A percentile compares a stretch with the other conserved stretches of the same genome.
These are phyloP conservation scores for Isabelozyma gotoi DNA, from an alignment of 805 yeast species.

Conservation along the genomic window DNA sequence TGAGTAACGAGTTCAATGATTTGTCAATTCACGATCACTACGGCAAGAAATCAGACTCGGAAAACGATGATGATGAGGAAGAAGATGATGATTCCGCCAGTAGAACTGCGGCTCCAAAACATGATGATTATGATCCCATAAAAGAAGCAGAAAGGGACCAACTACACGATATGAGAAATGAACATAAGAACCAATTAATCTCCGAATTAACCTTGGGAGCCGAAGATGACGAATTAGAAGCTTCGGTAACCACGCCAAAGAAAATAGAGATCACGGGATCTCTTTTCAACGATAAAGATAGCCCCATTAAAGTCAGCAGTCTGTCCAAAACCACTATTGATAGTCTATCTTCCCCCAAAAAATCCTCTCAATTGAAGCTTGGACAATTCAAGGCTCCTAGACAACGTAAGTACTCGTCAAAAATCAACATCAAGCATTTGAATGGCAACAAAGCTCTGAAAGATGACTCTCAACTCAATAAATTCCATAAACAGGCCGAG, in stretches of 20 bases:
- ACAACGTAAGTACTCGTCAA: conserved; percentile 27
- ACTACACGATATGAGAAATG: conserved; percentile 31
- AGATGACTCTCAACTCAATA: conserved; percentile 6
- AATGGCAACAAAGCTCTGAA: conserved; percentile 6
- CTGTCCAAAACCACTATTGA: conserved; percentile 5
- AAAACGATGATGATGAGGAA: conserved; percentile 13
- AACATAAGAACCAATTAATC: conserved; percentile 35
- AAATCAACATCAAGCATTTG: conserved; percentile 29
- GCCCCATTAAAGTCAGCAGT: conserved; percentile 21
- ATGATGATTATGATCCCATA: conserved; percentile 1
- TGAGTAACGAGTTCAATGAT: conserved; percentile 16
- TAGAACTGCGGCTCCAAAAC: neutral
- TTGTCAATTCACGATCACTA: conserved; percentile 13
- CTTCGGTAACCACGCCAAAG: conserved; percentile 29
- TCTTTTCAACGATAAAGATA: conserved; percentile 33
- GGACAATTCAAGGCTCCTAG: conserved; percentile 32
- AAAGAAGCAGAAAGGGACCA: conserved; percentile 17
- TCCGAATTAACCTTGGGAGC: conserved; percentile 44
- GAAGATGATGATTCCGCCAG: conserved; percentile 1
- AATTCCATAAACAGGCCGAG: conserved; percentile 12
- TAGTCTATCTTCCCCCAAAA: conserved; percentile 10
- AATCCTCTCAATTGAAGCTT: conserved; percentile 26
- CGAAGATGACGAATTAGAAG: conserved; percentile 29
- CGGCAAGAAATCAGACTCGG: conserved; percentile 9
- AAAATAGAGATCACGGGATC: conserved; percentile 19